Evolutionary conservation across 2,329 filamentous ascomycete genomes (phyloP), one percentile per base, ranked within the genome.

Genomic region (Tympanopsis confertula): DNA sequence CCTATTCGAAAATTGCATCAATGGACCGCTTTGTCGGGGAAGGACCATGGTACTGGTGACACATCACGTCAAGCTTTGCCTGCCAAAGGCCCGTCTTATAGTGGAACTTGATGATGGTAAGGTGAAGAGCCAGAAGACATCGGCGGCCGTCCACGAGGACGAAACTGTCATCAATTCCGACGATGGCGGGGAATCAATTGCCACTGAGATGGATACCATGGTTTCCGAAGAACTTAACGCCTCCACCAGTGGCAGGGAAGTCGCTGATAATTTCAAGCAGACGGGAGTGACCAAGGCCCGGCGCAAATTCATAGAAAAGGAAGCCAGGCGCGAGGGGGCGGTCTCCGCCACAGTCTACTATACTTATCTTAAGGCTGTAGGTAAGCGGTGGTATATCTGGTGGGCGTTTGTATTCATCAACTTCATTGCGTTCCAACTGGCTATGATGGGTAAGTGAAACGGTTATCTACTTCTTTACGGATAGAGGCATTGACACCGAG

Each of bases 41-140:
- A 57, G 74, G 35, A 78, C 74, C 5, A 56, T 72, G 22, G 71
- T 78, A 32, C 52, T 78, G 5, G 73, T 74, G 12, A 78, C 73
- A 1, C 73, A 78, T 47, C 71, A 77, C 47, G 64, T 74, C 14
- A 64, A 64, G 10, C 57, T 76, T 2, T 70, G 65, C 46, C 53
- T 72, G 19, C 61, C 69, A 13, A 62, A 60, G 19, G 68, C 72
- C 2, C 65, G 67, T 37, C 76, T 74, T 43, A 61, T 67, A 13
- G 67, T 76, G 3, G 55, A 69, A 18, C 56, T 78, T 3, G 63
- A 62, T 13, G 63, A 71, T 41, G 72, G 71, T 4, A 59, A 55
- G 2, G 58, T 70, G 15, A 35, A 43, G 22, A 41, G 39, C 28
- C 22, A 14, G 3, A 26, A n/a, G 22, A 26, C 22, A n/a, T 7